Conservation (phyloP, 257 asterid species). For the Jacaranda copaia region DNA sequence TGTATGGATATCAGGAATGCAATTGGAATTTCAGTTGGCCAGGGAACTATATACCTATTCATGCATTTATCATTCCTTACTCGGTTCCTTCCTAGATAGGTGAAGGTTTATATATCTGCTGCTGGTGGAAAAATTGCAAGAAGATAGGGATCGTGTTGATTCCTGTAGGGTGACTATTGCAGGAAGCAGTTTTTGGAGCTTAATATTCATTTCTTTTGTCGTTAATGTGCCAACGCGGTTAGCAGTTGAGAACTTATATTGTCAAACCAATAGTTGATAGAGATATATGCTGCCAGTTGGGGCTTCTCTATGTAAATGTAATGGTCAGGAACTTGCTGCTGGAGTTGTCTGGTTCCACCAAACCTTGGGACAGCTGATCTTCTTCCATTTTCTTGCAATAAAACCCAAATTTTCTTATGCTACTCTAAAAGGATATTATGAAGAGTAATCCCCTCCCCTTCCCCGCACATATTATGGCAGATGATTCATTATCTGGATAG, state of each 20-base stretch:
- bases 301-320: background rate
- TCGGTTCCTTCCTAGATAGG: background rate
- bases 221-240: too few species aligned
- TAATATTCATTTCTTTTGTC: too few species aligned
- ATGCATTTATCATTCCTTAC: background rate
- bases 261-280: background rate
- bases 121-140: too few species aligned
- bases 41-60: background rate
- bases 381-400: background rate
- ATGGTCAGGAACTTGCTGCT: background rate
- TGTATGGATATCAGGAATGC: background rate
- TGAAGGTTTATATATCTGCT: too few species aligned
- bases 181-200: too few species aligned
- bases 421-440: background rate
- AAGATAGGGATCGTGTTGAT: too few species aligned
- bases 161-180: too few species aligned
- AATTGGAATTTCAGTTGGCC: background rate
- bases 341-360: background rate
- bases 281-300: background rate
- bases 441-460: background rate
- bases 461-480: background rate
- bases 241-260: background rate
- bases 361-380: background rate
- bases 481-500: constrained; percentile 5
- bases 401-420: background rate